Base-by-base conservation (phyloP, 805 yeast genomes). In the Hemisphaericaspora nanyangensis region DNA sequence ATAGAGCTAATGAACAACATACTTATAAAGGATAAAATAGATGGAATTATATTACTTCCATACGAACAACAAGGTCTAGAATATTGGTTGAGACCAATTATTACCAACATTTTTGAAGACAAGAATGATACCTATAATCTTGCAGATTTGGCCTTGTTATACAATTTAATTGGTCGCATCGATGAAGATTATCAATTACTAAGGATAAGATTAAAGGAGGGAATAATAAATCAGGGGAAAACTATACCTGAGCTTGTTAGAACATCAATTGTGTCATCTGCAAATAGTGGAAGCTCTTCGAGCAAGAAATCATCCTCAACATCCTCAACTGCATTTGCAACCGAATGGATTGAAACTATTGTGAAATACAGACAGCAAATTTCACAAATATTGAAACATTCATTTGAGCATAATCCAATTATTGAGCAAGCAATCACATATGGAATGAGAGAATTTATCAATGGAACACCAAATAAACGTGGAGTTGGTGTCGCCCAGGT, bases 301-400 rank as follows among this genome's bases (percentile, higher is more conserved):
- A n/a, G n/a, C n/a, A 29, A 34, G 36, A 49, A 50, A 34, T 47
- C 47, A 38, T 36, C 45, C 39, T 38, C 49, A 29, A 41, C 54
- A 15, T 53, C 43, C 37, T 61, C 72, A 42, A 58, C 80, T 7
- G 62, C 67, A 36, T 75, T 73, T 48, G 93, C 95, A 0, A 68
- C 77, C 3, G 67, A 69, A 38, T 89, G 95, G 91, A 73, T 85
- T 7, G 76, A 76, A 31, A 66, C 73, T 20, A 70, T 85, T 3
- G 55, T 85, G 8, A 58, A 54, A 8, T 61, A 78, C 41, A 80
- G 76, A 47, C 63, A 61, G 5, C 77, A 76, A 42, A 77, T 77
- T 49, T 74, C 72, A 27, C 22, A 33, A 3, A 64, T 89, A 2
- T 58, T 79, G 20, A 60, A 64, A 17, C 55, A 58, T 6, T 65